Conservation (phyloP, 768 basidiomycete species). For the Exidia glandulosa region DNA sequence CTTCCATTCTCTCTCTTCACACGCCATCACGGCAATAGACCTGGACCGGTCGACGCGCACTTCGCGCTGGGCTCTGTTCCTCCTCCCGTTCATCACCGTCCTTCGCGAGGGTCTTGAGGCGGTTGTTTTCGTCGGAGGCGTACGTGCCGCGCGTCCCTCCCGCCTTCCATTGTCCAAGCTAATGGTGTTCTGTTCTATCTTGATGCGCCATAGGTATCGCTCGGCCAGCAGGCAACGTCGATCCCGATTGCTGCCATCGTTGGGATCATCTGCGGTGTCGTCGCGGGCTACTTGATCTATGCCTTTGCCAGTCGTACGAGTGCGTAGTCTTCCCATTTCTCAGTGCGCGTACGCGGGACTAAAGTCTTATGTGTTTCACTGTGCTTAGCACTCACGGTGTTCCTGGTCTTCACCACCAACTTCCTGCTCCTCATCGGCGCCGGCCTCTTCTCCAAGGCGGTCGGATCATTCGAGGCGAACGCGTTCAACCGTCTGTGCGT, state of each 20-base stretch:
- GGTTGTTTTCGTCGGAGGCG: conserved; percentile 88
- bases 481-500: conserved; percentile 43
- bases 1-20: not conserved
- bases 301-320: conserved; percentile 64
- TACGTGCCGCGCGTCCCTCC: conserved; percentile 10
- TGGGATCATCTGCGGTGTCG: conserved; percentile 67
- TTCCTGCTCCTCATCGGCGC: conserved; percentile 88
- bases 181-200: not conserved
- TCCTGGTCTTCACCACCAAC: conserved; percentile 88
- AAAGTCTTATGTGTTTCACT: conserved; percentile 8
- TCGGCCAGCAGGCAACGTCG: conserved; percentile 67
- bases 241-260: conserved; percentile 87
- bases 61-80: conserved; percentile 79
- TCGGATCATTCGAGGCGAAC: conserved; percentile 62
- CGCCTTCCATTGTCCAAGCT: not conserved
- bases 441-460: conserved; percentile 75
- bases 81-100: conserved; percentile 85
- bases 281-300: conserved; percentile 70
- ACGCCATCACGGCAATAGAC: conserved; percentile 17
- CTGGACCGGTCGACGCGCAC: conserved; percentile 38
- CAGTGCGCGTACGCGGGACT: not conserved
- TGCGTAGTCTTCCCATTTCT: conserved; percentile 21
- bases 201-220: conserved; percentile 39
- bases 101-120: conserved; percentile 91
- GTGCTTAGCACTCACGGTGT: conserved; percentile 57